Base-by-base conservation (phyloP, 495 filamentous ascomycete genomes). In the Amorphotheca resinae region DNA sequence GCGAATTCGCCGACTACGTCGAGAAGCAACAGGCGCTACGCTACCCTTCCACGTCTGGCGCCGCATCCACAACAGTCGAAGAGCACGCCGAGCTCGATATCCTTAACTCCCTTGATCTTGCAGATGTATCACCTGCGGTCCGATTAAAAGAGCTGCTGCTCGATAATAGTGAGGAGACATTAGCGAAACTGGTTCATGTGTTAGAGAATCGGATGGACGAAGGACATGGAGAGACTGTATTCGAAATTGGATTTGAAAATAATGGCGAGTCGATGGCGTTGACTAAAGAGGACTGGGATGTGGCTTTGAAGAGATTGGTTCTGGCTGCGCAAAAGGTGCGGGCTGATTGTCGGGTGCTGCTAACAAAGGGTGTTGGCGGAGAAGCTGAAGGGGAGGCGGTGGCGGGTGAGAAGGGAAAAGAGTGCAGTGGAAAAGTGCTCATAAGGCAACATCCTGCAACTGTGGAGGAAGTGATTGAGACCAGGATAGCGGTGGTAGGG, bases 1-100 rank as follows among this genome's bases (percentile, higher is more conserved):
- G 83, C 69, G 91, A 95, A 51, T 98, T 98, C 57, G 87, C 93
- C 59, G 91, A 96, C 60, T 96, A 94, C 52, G 93, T 94, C 45
- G 87, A 95, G 60, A 80, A 88, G 62, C 87, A 98, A 59, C 89
- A 95, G 60, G 72, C 75, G 3, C 58, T 79, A 51, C 65, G 77
- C 17, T 67, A 73, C 59, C 61, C 73, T 30, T 60, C 64, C 18
- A 64, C 63, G 1, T 57, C 62, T 2, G 57, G 46, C 15, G 28
- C 59, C 28, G 64, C 64, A 42, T 15, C 59, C 9, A 25, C 61
- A 5, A 59, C 44, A 41, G 51, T 61, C 51, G 79, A 89, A 55
- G 85, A 95, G 38, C 88, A 93, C 61, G 77, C 73, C 32, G 91
- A 98, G 58, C 77, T 96, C 40, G 86, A 89, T 45, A 89, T 98